phyloP scores from a whole-genome alignment of 257 asterid genomes.

The Agastache rugosa region DNA sequence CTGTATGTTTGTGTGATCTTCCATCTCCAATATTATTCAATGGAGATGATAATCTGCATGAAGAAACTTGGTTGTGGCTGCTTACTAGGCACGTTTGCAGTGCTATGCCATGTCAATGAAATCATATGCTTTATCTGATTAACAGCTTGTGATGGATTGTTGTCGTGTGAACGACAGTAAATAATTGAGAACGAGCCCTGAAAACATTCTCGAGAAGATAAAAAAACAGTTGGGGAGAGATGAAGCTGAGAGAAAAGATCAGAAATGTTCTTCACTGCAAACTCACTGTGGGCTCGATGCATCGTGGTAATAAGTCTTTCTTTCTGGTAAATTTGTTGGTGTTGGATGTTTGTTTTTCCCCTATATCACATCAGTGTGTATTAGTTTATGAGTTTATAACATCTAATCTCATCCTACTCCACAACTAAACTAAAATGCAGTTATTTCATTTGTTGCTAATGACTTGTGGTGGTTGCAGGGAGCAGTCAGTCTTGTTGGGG shows the following conservation, averaged over 20 bases:
- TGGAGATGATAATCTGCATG: neutral
- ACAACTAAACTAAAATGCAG: neutral
- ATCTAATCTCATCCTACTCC: neutral
- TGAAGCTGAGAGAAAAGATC: neutral
- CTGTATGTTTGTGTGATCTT: too few species aligned
- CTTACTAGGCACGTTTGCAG: neutral
- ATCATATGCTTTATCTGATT: neutral
- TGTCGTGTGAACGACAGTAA: neutral
- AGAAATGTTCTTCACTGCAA: neutral
- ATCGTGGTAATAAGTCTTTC: neutral
- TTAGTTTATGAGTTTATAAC: too few species aligned
- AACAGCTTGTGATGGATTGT: conserved; percentile 2
- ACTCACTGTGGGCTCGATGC: neutral
- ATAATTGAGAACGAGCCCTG: neutral
- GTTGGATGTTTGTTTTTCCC: neutral
- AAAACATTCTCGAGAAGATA: neutral
- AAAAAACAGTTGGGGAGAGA: neutral
- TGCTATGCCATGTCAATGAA: neutral
- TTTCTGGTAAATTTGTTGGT: neutral
- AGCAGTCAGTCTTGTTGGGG: neutral
- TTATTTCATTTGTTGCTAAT: neutral
- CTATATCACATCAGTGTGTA: too few species aligned
- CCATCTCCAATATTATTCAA: neutral
- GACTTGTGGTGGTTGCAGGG: neutral
- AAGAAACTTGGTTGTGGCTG: neutral